Conservation (phyloP, 2,329 filamentous ascomycete species). For the Penicillium sp. region DNA sequence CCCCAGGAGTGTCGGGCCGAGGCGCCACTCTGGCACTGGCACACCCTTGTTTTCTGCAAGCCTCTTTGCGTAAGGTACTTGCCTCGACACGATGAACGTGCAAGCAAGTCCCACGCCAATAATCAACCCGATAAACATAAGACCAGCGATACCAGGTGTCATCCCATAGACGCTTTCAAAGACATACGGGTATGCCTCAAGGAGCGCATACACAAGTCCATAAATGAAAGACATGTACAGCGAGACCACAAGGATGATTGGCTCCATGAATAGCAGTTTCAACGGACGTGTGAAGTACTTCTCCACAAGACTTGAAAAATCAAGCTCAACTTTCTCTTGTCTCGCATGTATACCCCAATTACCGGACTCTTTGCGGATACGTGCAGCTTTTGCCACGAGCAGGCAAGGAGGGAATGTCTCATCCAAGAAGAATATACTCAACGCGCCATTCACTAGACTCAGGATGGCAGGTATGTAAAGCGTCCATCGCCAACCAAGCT, state of each 20-base stretch:
- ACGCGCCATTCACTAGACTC: conserved; percentile 45
- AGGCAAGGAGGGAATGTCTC: conserved; percentile 58
- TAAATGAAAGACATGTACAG: conserved; percentile 37
- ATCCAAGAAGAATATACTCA: conserved; percentile 44
- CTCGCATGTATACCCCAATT: conserved; percentile 60
- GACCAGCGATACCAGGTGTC: conserved; percentile 26
- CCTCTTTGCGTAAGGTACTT: conserved; percentile 25
- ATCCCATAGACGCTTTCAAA: conserved; percentile 33
- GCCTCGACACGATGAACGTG: conserved; percentile 27
- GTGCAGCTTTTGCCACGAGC: conserved; percentile 53
- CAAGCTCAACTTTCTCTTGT: conserved; percentile 51
- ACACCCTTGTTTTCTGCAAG: conserved; percentile 22
- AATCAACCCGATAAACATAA: conserved; percentile 34
- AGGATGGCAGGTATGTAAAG: conserved; percentile 53
- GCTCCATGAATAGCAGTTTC: conserved; percentile 38
- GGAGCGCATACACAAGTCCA: conserved; percentile 28
- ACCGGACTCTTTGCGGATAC: conserved; percentile 51
- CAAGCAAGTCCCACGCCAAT: conserved; percentile 22
- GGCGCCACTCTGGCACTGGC: conserved; percentile 30
- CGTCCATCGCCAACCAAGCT: conserved; percentile 53
- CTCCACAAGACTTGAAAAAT: conserved; percentile 45
- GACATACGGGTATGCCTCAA: conserved; percentile 31
- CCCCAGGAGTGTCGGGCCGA: conserved; percentile 26
- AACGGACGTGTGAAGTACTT: conserved; percentile 49
- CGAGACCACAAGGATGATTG: conserved; percentile 35